A percentile compares a stretch with the other conserved stretches of the same genome.
Evolutionary conservation across 2,329 filamentous ascomycete genomes (phyloP).

Genomic region (Fusarium devonianum): DNA sequence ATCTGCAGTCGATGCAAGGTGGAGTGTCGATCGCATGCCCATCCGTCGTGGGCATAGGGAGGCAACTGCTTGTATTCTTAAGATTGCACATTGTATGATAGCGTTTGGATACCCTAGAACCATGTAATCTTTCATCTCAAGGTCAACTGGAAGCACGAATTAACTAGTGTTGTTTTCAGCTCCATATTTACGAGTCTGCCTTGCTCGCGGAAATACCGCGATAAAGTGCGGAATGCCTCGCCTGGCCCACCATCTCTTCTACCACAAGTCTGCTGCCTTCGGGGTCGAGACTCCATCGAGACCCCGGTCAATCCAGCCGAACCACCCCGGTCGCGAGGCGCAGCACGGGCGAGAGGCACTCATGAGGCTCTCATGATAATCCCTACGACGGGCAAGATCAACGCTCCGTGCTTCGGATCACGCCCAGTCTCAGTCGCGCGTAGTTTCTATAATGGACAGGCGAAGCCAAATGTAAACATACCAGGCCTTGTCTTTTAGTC

Average conservation of each 20-base stretch:
- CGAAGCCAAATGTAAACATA: constrained; percentile 4
- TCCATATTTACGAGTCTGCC: constrained; percentile 7
- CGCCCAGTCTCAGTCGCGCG: not conserved
- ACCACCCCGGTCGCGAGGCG: too few relatives aligned
- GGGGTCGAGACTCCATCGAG: not conserved
- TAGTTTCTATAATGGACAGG: not conserved
- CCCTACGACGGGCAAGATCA: not conserved
- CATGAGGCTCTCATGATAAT: constrained; percentile 9
- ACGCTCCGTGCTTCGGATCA: not conserved
- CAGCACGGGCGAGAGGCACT: constrained; percentile 21
- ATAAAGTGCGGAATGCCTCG: constrained; percentile 19
- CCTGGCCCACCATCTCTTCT: not conserved
- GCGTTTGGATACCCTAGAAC: too few relatives aligned
- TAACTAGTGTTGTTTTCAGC: too few relatives aligned
- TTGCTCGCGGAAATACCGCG: constrained; percentile 12
- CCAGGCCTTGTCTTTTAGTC: too few relatives aligned
- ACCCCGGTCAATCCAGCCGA: too few relatives aligned
- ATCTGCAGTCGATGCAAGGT: not conserved
- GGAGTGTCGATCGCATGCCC: not conserved
- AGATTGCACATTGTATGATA: not conserved
- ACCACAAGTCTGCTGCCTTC: constrained; percentile 25
- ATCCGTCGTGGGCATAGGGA: not conserved
- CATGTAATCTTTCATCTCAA: too few relatives aligned
- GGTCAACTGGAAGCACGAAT: too few relatives aligned
- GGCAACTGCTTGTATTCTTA: not conserved